Base-by-base conservation (phyloP, 1,139 yeast genomes). In the Yamadazyma sp. region DNA sequence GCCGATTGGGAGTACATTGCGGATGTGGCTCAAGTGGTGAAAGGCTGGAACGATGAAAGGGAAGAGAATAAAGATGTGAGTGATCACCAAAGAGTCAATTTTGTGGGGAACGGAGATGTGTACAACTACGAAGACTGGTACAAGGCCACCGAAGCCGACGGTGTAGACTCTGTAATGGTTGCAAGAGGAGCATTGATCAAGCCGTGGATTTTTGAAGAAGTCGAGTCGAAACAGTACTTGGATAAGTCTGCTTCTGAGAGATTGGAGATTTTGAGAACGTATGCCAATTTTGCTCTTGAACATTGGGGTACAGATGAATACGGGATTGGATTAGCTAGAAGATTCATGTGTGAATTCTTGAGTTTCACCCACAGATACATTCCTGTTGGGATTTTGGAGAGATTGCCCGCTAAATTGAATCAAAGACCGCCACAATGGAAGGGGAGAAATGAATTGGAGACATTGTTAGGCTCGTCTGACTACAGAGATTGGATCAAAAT, bases 231-330 rank as follows among this genome's bases (percentile, higher is more conserved):
- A 54, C 98, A 92, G 61, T 84, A 89, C 58, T 64, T 92, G 48
- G 99, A 92, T 62, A 94, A 92, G 64, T 73, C 88, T 2, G 83
- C 96, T n/a, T 70, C 82, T 28, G 97, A 92, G 63, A 79, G 99
- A 61, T 74, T 92, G 43, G 95, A 83, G 24, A 79, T 84, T 40
- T 64, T 91, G 52, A 71, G 72, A 47, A 75, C 73, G 39, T 92
- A 82, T 58, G 80, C 95, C 11, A 67, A 81, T 42, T 87, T 69
- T 58, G 98, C 98, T 0, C 72, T 92, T 50, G 91, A 89, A 53
- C 98, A 94, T 64, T 94, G 98, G 98, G 98, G 99, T 2, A 77
- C 96, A 0, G 99, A 92, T 56, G 96, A 88, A 54, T 91, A 84
- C 60, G 99, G 98, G 31, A 78, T 92, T 43, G 85, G 87, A 42